phyloP scores from a whole-genome alignment of 2,329 filamentous ascomycete genomes.

The Colletotrichum filicis region DNA sequence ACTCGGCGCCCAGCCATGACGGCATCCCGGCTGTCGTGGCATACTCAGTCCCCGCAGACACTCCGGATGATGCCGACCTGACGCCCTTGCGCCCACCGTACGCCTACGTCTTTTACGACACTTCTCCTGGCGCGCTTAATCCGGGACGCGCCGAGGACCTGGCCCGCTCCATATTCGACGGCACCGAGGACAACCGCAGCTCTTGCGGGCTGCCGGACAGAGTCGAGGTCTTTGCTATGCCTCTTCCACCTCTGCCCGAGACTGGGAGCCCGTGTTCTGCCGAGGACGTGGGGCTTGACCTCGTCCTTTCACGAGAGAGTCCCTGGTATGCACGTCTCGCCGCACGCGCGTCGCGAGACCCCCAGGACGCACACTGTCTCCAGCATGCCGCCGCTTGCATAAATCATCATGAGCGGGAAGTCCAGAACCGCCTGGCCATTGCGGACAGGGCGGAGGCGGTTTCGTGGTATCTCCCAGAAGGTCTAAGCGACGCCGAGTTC shows the following conservation, averaged over 20 bases:
- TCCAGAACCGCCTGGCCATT: not conserved
- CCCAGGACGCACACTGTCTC: not conserved
- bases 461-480: not conserved
- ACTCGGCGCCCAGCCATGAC: not conserved
- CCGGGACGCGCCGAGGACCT: not conserved
- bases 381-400: not conserved
- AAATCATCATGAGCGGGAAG: not conserved
- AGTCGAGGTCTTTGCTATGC: not conserved
- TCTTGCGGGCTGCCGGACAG: not conserved
- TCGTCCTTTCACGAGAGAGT: not conserved
- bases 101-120: conserved; percentile 3
- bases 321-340: not conserved
- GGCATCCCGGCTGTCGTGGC: not conserved
- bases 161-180: not conserved
- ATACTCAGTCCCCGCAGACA: not conserved
- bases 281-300: not conserved
- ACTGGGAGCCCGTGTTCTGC: not conserved
- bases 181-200: not conserved
- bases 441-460: not conserved
- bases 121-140: not conserved
- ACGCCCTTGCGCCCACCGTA: not conserved
- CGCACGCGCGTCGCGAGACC: not conserved
- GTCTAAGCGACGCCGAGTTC: too few species aligned
- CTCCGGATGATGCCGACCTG: not conserved
- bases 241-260: not conserved